Evolutionary conservation across 2,329 filamentous ascomycete species (phyloP).

Genomic region (Chaetomium globosum): DNA sequence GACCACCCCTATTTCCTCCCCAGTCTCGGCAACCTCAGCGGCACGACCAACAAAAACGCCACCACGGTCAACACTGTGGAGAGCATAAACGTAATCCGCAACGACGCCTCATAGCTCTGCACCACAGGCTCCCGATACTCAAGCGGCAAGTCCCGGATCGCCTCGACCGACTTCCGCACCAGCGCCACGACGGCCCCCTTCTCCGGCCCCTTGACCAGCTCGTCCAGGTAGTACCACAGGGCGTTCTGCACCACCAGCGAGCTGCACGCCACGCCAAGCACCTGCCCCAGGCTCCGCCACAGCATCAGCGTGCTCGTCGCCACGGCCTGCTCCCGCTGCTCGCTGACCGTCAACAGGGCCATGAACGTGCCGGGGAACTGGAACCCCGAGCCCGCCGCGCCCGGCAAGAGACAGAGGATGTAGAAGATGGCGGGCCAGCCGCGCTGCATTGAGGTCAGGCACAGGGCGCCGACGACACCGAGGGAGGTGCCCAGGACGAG

Average conservation of each 20-base stretch:
- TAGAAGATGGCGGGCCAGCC: constrained; percentile 57
- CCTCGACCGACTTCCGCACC: constrained; percentile 59
- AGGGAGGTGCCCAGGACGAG: constrained; percentile 54
- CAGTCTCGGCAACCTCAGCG: constrained; percentile 58
- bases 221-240: constrained; percentile 61
- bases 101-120: constrained; percentile 55
- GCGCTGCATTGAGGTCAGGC: constrained; percentile 54
- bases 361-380: constrained; percentile 67
- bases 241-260: constrained; percentile 75
- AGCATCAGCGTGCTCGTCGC: constrained; percentile 71
- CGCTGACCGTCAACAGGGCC: constrained; percentile 61
- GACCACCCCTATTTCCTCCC: constrained; percentile 45
- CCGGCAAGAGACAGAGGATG: constrained; percentile 59
- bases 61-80: constrained; percentile 52
- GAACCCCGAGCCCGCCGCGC: constrained; percentile 63
- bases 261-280: constrained; percentile 72
- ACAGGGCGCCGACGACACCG: constrained; percentile 54
- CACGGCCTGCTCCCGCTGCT: constrained; percentile 66
- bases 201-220: constrained; percentile 60
- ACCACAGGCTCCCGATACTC: constrained; percentile 59
- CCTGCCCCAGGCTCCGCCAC: constrained; percentile 69
- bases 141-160: constrained; percentile 50
- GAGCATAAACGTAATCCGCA: constrained; percentile 52
- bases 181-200: constrained; percentile 58
- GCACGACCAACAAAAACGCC: constrained; percentile 52